A percentile compares a stretch with the other conserved stretches of the same genome.
These are phyloP conservation scores for Paraleonurus japonicus DNA, from an alignment of 257 asterid species.

Conservation along the genomic window DNA sequence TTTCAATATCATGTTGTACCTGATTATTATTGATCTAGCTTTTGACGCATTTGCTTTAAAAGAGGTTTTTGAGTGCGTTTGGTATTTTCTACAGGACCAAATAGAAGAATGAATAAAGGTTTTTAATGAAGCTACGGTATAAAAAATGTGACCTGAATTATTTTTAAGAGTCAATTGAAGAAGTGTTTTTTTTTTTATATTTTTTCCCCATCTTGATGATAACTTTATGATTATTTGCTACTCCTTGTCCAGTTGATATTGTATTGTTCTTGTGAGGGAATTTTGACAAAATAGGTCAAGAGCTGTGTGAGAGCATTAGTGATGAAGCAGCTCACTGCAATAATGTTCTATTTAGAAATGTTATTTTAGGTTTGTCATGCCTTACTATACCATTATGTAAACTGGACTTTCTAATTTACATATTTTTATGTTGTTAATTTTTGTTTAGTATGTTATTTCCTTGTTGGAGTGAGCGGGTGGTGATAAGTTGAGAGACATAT, in stretches of 20 bases:
- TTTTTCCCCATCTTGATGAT: not conserved
- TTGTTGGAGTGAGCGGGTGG: not conserved
- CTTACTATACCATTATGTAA: not conserved
- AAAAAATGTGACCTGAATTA: not conserved
- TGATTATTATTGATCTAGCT: constrained; percentile 1
- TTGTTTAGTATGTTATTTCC: not conserved
- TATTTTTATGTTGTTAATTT: not conserved
- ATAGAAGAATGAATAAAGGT: constrained; percentile 10
- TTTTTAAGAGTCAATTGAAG: not conserved
- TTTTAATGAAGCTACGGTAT: not conserved
- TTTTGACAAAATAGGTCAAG: not conserved
- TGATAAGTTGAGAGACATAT: not conserved
- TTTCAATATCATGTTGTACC: not conserved
- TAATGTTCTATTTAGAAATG: not conserved
- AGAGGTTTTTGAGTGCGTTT: constrained; percentile 16
- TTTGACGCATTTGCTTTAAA: constrained; percentile 5
- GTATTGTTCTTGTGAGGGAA: not conserved
- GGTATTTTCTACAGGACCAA: constrained; percentile 10
- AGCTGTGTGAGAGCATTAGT: not conserved
- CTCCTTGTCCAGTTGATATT: not conserved
- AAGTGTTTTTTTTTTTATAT: not conserved
- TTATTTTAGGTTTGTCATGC: not conserved
- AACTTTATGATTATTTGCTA: not conserved
- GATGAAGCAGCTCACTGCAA: not conserved
- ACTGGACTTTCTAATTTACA: not conserved